A percentile compares a stretch with the other conserved stretches of the same genome.
Conservation (phyloP, 345 rosid genomes). For the Physaria fendleri region DNA sequence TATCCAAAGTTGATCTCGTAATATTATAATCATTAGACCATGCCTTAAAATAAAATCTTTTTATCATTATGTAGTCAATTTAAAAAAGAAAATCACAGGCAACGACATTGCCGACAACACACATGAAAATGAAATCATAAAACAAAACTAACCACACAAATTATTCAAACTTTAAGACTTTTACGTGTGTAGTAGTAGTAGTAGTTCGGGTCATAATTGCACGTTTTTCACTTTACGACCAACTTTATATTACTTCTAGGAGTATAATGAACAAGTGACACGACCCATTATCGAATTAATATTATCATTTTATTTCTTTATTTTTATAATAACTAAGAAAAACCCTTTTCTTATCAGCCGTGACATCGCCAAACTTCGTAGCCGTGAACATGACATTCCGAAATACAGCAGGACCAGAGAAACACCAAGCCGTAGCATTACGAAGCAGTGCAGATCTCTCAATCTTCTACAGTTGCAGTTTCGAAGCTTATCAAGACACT, state of each 20-base stretch:
- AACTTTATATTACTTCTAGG: constrained; percentile 25
- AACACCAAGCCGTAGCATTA: constrained; percentile 83
- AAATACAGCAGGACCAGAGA: constrained; percentile 80
- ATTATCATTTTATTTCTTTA: not conserved
- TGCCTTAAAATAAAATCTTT: no score
- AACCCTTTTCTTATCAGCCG: constrained; percentile 41
- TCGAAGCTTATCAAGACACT: constrained; percentile 87
- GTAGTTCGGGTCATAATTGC: constrained; percentile 4
- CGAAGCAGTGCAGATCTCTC: constrained; percentile 74
- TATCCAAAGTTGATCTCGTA: no score
- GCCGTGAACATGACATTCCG: constrained; percentile 75
- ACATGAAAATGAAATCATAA: not conserved
- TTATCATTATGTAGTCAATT: no score
- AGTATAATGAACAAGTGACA: constrained; percentile 23
- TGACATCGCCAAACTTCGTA: constrained; percentile 65
- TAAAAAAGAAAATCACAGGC: no score
- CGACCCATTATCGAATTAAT: constrained; percentile 15
- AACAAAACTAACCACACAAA: not conserved
- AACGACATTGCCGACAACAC: not conserved
- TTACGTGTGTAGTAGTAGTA: constrained; percentile 18
- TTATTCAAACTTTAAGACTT: not conserved
- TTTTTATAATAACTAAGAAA: not conserved
- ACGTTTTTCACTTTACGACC: constrained; percentile 23
- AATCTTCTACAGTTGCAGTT: constrained; percentile 71
- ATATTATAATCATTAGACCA: no score